Evolutionary conservation across 805 yeast species (phyloP), one percentile per base, ranked within the genome.

Genomic region (Candida ovalis): DNA sequence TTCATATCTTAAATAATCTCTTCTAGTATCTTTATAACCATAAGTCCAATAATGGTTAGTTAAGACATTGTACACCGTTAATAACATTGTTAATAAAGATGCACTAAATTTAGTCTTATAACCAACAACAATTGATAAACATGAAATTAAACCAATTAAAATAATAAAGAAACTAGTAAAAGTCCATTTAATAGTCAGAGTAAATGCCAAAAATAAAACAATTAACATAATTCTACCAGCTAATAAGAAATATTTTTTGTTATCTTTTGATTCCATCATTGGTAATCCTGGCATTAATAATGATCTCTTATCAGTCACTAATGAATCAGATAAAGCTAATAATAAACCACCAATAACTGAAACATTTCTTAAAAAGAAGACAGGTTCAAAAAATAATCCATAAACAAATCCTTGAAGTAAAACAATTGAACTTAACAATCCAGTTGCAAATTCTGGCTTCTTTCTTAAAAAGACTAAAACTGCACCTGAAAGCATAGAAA

Each of bases 91-190:
- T 60, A 82, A 72, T 13, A 81, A 66, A 19, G 80, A 76, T 1
- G 98, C 96, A 28, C 94, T 84, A 55, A 90, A 80, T 64, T 89
- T 89, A 42, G 98, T 91, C 71, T 89, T 90, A 77, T 82, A 94
- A 30, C 99, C 99, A 55, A 92, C 80, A 22, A 86, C 89, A 52
- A 92, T 91, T 48, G 91, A 81, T 32, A 80, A 73, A 63, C 94
- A 86, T 12, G 84, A 77, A 18, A 76, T 66, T 36, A 86, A 76
- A 10, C 96, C 96, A 47, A 87, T 60, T 30, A 88, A 65, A 47
- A 88, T 84, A 48, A 85, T 72, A 24, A 88, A 56, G 25, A 84
- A 65, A 49, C 88, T 79, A 24, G 83, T 70, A 44, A 84, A 63
- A 1, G 88, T 77, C 89, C 90, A 88, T 33, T 79, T 74, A 44